phyloP scores from a whole-genome alignment of 331 rosid species.

The Saraca asoca region DNA sequence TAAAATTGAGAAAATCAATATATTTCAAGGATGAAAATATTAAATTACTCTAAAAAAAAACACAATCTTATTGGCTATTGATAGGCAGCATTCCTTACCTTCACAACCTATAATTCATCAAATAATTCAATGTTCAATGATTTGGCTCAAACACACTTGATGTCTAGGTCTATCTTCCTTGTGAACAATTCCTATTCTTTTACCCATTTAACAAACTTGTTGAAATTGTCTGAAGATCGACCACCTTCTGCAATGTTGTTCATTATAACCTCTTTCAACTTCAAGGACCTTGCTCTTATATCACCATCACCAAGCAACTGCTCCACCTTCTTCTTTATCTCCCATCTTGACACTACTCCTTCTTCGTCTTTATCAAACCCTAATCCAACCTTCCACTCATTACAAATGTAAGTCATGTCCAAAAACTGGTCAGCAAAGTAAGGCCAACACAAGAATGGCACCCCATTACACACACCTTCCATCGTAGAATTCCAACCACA shows the following conservation, averaged over 20 bases:
- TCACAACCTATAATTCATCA: no score
- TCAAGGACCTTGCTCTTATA: slow-evolving; percentile 19
- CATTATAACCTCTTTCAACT: slow-evolving; percentile 19
- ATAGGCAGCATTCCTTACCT: no score
- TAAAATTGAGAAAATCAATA: no score
- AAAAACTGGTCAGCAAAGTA: slow-evolving; percentile 36
- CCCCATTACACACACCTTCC: slow-evolving; percentile 30
- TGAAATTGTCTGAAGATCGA: slow-evolving; percentile 21
- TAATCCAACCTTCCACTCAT: slow-evolving; percentile 42
- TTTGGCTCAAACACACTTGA: no score
- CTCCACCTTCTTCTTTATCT: slow-evolving; percentile 35
- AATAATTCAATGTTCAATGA: no score
- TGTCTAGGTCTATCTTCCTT: no score
- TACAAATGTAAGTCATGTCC: slow-evolving; percentile 34
- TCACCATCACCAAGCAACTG: slow-evolving; percentile 27
- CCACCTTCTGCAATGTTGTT: slow-evolving; percentile 31
- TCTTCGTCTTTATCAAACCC: slow-evolving; percentile 19
- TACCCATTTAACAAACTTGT: slow-evolving; percentile 38
- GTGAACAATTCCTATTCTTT: neutral
- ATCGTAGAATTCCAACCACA: slow-evolving; percentile 54
- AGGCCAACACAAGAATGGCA: no score
- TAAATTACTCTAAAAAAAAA: no score
- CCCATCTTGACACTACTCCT: slow-evolving; percentile 27
- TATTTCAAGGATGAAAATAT: no score
- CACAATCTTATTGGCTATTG: no score